Evolutionary conservation across 202 grass and related monocot species (phyloP).

Genomic region (Elaeis oleifera): DNA sequence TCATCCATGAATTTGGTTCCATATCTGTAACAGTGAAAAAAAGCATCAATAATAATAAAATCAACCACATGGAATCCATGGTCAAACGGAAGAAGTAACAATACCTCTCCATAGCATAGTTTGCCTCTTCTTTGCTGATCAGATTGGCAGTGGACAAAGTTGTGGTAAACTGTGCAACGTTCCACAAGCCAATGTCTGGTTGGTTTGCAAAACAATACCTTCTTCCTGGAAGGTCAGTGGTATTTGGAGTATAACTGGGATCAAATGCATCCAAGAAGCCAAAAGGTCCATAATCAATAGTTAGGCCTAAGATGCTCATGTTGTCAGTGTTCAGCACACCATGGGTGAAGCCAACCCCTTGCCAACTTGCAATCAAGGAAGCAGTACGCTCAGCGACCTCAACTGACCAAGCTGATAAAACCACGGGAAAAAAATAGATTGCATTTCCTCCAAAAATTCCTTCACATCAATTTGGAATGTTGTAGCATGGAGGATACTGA

Average conservation of each 20-base stretch:
- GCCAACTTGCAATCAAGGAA: conserved; percentile 81
- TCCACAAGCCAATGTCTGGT: conserved; percentile 95
- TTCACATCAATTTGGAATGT: no score
- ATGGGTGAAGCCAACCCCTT: conserved; percentile 98
- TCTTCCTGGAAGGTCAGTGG: conserved; percentile 77
- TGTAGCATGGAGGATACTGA: no score
- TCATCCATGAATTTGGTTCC: conserved; percentile 98
- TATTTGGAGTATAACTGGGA: conserved; percentile 86
- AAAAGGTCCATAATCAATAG: conserved; percentile 96
- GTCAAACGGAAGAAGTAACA: conserved; percentile 17
- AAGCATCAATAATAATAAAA: conserved; percentile 4
- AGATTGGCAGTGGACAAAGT: conserved; percentile 61
- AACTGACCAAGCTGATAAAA: conserved; percentile 76
- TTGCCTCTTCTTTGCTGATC: conserved; percentile 79
- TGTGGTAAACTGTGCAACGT: conserved; percentile 83
- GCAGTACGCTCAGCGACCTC: conserved; percentile 94
- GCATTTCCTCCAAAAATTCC: no score
- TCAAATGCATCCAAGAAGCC: conserved; percentile 97
- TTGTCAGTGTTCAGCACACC: conserved; percentile 96
- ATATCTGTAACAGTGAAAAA: conserved; percentile 44
- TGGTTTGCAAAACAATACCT: conserved; percentile 98
- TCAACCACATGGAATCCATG: not conserved
- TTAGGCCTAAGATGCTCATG: conserved; percentile 88
- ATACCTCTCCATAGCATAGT: conserved; percentile 96
- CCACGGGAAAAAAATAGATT: not conserved